phyloP scores from a whole-genome alignment of 371 early-diverging fungal species.

The Capillidium rhysosporum region DNA sequence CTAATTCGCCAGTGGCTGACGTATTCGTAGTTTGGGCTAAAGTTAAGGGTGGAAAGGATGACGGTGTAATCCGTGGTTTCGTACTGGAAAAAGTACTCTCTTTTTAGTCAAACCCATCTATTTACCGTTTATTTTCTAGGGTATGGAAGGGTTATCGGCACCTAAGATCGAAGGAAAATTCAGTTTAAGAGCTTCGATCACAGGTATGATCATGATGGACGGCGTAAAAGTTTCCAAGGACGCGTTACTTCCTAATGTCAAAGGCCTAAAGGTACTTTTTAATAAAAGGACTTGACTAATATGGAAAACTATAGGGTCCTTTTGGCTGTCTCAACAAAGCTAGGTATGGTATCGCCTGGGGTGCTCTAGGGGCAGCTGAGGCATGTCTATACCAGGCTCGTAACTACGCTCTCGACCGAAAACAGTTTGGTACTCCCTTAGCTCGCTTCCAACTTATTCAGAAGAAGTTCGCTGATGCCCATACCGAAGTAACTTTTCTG shows the following conservation, averaged over 20 bases:
- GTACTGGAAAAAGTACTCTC: slow-evolving; percentile 59
- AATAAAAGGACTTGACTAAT: background rate
- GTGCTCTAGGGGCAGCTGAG: slow-evolving; percentile 92
- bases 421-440: slow-evolving; percentile 85
- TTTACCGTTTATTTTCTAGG: slow-evolving; percentile 13
- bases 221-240: slow-evolving; percentile 81
- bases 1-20: slow-evolving; percentile 95
- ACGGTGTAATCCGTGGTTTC: slow-evolving; percentile 81
- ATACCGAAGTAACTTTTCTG: slow-evolving; percentile 42
- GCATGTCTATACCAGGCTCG: slow-evolving; percentile 75
- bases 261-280: slow-evolving; percentile 47
- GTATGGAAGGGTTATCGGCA: slow-evolving; percentile 68
- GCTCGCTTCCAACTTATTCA: slow-evolving; percentile 93
- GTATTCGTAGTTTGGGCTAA: slow-evolving; percentile 98
- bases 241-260: slow-evolving; percentile 71
- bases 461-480: slow-evolving; percentile 90
- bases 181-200: slow-evolving; percentile 82
- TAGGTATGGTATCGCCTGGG: slow-evolving; percentile 95
- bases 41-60: slow-evolving; percentile 34
- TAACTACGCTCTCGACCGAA: slow-evolving; percentile 63
- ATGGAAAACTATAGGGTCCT: slow-evolving; percentile 48
- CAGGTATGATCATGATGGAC: slow-evolving; percentile 98
- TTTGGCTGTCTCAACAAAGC: slow-evolving; percentile 97
- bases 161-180: slow-evolving; percentile 91
- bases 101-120: background rate